Percentiles rank a stretch among this genome's conserved stretches.
Evolutionary conservation across 805 yeast genomes (phyloP).

Genomic region (Ogataea ramenticola): DNA sequence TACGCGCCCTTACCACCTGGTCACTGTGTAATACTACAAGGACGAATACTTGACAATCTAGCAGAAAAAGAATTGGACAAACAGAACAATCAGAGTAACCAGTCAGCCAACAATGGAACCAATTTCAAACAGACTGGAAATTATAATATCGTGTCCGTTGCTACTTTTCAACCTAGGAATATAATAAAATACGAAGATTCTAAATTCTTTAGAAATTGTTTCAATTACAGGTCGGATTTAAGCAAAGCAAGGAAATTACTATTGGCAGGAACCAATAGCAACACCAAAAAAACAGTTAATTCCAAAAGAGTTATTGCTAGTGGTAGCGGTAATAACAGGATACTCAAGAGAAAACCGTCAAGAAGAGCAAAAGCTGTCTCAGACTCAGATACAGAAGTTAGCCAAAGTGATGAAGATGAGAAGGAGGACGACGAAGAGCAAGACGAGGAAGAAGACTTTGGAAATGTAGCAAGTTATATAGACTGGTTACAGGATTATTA

Average conservation of each 20-base stretch:
- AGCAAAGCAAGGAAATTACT: neutral
- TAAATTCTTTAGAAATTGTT: slow-evolving; percentile 7
- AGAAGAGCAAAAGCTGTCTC: neutral
- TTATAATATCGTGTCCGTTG: slow-evolving; percentile 15
- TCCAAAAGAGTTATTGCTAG: no score
- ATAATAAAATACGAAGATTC: slow-evolving; percentile 18
- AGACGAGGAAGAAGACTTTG: slow-evolving; percentile 1
- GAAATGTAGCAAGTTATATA: slow-evolving; percentile 16
- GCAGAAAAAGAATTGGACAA: slow-evolving; percentile 21
- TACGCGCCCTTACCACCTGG: slow-evolving; percentile 24
- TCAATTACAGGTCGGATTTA: slow-evolving; percentile 4
- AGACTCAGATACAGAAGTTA: neutral
- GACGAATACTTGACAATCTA: slow-evolving; percentile 33
- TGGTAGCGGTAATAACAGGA: no score
- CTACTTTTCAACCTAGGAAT: slow-evolving; percentile 20
- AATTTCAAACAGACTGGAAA: neutral
- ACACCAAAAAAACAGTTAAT: neutral
- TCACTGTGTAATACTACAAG: slow-evolving; percentile 31
- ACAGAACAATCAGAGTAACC: neutral
- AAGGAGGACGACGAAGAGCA: neutral
- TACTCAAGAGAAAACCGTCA: no score
- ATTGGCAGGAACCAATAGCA: neutral
- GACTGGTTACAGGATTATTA: slow-evolving; percentile 14
- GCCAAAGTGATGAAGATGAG: neutral
- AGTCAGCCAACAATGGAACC: no score